Base-by-base conservation (phyloP, 148 eudicot species). In the Vaccinium darrowii region DNA sequence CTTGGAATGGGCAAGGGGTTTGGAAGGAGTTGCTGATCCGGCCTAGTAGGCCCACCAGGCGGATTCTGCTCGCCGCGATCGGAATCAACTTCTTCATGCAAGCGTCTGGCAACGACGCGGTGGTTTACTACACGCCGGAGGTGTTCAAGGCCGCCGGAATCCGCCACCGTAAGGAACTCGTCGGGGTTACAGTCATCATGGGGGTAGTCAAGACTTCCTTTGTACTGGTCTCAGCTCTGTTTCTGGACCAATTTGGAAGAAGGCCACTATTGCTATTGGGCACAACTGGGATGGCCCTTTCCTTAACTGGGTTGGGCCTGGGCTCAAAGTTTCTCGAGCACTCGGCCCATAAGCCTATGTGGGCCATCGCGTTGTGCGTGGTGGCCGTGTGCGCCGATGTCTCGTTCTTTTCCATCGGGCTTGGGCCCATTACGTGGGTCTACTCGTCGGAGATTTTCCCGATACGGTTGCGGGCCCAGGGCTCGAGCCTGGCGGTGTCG, bases 51-150 rank as follows among this genome's bases (percentile, higher is more conserved):
- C 85, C 89, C 0, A 86, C 93, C 13, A 90, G 92, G 5, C 89
- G 98, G 13, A 91, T 95, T 67, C 91, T 97, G 0, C n/a, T 93
- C 1, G 94, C 94, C 0, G 98, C 98, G 13, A 72, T 97, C 2
- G 99, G 99, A 1, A 93, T 97, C 36, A 95, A 97, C 84, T 94
- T 97, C 91, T 97, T 97, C 90, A 94, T 94, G 99, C 99, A 97
- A 80, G 99, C 98, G 0, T 95, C 99, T 0, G 99, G 99, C 54
- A 95, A 95, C 25, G 99, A 97, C 19, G 99, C 99, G 0, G 99
- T 97, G 74, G 90, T 97, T 39, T 95, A 95, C 89, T 97, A 97
- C 89, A 91, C 93, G 4, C 99, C 98, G 18, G 93, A 91, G 85
- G 98, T 97, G n/a, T 97, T 97, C 86, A 90, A 86, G 54, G 90